Evolutionary conservation across 768 basidiomycete species (phyloP), one percentile per base, ranked within the genome.

Genomic region (Boletales sp.): DNA sequence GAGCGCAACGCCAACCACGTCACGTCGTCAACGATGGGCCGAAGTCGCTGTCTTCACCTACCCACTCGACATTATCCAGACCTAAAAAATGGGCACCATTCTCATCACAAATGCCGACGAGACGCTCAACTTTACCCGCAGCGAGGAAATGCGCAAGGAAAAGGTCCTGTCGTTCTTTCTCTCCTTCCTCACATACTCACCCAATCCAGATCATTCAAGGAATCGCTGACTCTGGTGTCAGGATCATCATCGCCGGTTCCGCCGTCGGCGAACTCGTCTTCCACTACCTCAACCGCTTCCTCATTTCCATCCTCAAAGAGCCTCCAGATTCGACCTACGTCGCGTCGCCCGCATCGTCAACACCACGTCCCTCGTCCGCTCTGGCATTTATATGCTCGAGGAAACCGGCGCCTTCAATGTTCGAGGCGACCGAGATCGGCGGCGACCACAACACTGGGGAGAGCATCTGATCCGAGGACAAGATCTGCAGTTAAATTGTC

Each of bases 41-140:
- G 98, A 98, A 71, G 95, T 99, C 31, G 95, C 89, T 3, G 90
- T 99, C 49, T 99, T 87, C 74, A 98, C 95, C 0, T 90, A 83
- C 54, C 87, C 90, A 1, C 76, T 99, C 52, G 97, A 98, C 65
- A 81, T 91, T 50, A 83, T 94, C 3, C 95, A 98, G 70, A 98
- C 97, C 6, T 95, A 99, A 70, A 99, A 97, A 15, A 99, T 98
- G 69, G 97, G 97, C 44, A 99, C 97, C 8, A 97, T 98, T 11
- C 78, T 99, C 42, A 80, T 99, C 60, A 91, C 94, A 68, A 97
- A 82, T 65, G 91, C 94, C 9, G 87, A 95, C 40, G 95, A 99
- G 66, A 90, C 98, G 84, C 79, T 99, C 56, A 94, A 97, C 73
- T 99, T 99, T 63, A 94, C 94, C 0, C 77, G 81, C 4, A 97